Conservation (phyloP, 176 grass and related monocot genomes). For the Bromus sterilis region DNA sequence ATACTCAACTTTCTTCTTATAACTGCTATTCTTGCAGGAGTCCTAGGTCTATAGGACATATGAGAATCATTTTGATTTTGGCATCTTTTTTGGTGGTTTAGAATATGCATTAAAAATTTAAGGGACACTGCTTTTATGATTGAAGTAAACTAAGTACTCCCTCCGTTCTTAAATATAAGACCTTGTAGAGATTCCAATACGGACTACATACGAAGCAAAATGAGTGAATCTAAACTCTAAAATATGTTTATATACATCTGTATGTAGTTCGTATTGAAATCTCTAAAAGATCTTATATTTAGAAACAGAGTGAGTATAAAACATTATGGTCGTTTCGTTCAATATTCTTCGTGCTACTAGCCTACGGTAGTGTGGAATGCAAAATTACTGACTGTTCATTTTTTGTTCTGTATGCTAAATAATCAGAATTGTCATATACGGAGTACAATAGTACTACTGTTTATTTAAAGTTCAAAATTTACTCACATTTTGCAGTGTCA, state of each 20-base stretch:
- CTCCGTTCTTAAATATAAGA: too few relatives aligned
- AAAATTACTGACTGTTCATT: neutral
- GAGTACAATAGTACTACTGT: neutral
- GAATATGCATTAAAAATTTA: neutral
- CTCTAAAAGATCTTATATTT: too few relatives aligned
- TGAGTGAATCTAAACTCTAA: too few relatives aligned
- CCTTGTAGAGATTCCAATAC: too few relatives aligned
- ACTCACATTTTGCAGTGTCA: neutral
- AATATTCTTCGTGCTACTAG: neutral
- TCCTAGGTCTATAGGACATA: neutral
- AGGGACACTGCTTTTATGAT: neutral
- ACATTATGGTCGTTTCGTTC: neutral
- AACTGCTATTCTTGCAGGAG: neutral
- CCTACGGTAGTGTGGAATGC: neutral
- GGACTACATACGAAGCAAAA: too few relatives aligned
- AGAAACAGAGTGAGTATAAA: too few relatives aligned
- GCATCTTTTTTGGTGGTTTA: slow-evolving; percentile 1
- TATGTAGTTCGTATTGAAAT: too few relatives aligned
- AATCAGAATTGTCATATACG: neutral
- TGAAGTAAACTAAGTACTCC: neutral
- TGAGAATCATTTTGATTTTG: neutral
- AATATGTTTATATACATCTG: too few relatives aligned
- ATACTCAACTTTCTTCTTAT: neutral
- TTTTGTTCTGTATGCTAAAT: neutral
- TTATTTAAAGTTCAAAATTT: neutral